Evolutionary conservation across 805 yeast genomes (phyloP).

Genomic region (Saccharomyces paradoxus): DNA sequence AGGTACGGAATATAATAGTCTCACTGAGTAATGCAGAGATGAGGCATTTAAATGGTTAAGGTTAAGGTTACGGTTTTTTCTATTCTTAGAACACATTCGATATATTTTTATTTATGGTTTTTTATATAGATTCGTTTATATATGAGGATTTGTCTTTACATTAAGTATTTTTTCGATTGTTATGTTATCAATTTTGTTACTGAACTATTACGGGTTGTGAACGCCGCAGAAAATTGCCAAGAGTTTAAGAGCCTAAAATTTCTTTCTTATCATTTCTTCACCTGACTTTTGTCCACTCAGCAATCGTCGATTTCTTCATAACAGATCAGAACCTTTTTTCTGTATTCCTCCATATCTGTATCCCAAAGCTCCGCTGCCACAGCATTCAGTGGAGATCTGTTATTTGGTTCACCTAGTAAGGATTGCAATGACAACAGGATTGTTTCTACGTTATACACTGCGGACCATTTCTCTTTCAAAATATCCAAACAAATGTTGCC

Average conservation of each 20-base stretch:
- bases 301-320: slow-evolving; percentile 12
- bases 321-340: slow-evolving; percentile 12
- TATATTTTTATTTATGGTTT: slow-evolving; percentile 1
- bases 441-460: slow-evolving; percentile 53
- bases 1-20: background rate
- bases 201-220: background rate
- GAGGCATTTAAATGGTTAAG: background rate
- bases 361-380: slow-evolving; percentile 53
- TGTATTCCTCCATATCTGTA: slow-evolving; percentile 33
- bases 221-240: background rate
- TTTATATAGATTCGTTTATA: background rate
- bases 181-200: background rate
- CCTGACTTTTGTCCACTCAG: background rate
- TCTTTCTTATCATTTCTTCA: too few relatives aligned
- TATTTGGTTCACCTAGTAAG: slow-evolving; percentile 57
- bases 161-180: background rate
- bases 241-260: too few relatives aligned
- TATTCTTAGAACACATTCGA: background rate
- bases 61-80: background rate
- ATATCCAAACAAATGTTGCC: slow-evolving; percentile 63
- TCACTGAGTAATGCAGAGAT: background rate
- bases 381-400: slow-evolving; percentile 45
- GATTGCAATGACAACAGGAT: slow-evolving; percentile 51
- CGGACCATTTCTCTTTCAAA: slow-evolving; percentile 58
- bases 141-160: background rate